Percentiles rank a stretch among this genome's conserved stretches.
These are phyloP conservation scores for Ophiostoma sp. DNA, from an alignment of 2,329 filamentous ascomycete species.

Conservation along the genomic window DNA sequence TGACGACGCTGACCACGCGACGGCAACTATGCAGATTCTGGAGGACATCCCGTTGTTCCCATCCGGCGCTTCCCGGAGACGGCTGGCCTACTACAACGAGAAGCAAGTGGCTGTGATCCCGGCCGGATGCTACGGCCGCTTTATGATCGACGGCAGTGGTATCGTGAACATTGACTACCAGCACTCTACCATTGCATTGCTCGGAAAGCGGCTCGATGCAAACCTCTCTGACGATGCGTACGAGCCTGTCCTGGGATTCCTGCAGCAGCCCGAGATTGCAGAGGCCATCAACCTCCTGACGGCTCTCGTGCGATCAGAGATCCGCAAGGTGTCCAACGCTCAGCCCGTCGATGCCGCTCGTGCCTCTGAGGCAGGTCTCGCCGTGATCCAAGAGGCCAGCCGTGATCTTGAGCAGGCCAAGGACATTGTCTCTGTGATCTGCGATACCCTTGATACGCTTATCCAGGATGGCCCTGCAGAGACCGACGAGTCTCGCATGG, in stretches of 20 bases:
- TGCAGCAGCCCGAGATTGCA: slow-evolving; percentile 58
- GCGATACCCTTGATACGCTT: slow-evolving; percentile 74
- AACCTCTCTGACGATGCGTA: slow-evolving; percentile 55
- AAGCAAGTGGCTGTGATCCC: slow-evolving; percentile 53
- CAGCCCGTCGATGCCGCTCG: slow-evolving; percentile 25
- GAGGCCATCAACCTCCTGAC: slow-evolving; percentile 72
- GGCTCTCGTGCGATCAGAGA: slow-evolving; percentile 57
- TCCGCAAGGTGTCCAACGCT: slow-evolving; percentile 35
- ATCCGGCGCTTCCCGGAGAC: slow-evolving; percentile 42
- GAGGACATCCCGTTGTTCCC: slow-evolving; percentile 60
- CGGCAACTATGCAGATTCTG: slow-evolving; percentile 67
- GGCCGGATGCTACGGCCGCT: slow-evolving; percentile 60
- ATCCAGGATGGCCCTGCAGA: slow-evolving; percentile 53
- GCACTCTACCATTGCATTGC: slow-evolving; percentile 73
- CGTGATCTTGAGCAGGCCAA: slow-evolving; percentile 52
- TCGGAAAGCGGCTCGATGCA: slow-evolving; percentile 70
- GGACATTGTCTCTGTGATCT: slow-evolving; percentile 76
- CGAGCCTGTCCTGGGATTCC: slow-evolving; percentile 47
- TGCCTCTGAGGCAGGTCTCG: slow-evolving; percentile 37
- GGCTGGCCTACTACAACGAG: slow-evolving; percentile 43
- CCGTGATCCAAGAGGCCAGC: slow-evolving; percentile 55
- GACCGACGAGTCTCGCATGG: slow-evolving; percentile 60
- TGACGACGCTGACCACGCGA: slow-evolving; percentile 65
- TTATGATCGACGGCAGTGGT: slow-evolving; percentile 72
- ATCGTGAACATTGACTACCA: slow-evolving; percentile 71